phyloP scores from a whole-genome alignment of 805 yeast genomes.

The Barnettozyma vustinii region DNA sequence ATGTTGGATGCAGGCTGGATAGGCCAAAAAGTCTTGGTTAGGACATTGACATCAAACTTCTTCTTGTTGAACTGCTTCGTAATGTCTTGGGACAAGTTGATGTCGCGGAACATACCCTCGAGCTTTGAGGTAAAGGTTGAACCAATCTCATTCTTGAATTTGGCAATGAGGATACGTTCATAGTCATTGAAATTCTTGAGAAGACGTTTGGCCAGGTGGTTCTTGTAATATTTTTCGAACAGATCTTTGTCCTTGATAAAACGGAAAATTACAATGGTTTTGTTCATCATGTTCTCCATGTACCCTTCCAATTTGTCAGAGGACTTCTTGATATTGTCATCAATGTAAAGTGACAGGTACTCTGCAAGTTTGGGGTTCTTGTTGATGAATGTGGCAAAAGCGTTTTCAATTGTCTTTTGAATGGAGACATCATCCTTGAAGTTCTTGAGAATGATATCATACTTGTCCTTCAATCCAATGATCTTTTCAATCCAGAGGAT shows the following conservation, averaged over 20 bases:
- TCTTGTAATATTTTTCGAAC: constrained; percentile 80
- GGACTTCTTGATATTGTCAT: constrained; percentile 49
- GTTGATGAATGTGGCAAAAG: constrained; percentile 60
- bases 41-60: constrained; percentile 43
- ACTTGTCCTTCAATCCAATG: constrained; percentile 45
- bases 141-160: constrained; percentile 72
- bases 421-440: constrained; percentile 44
- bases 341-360: constrained; percentile 51
- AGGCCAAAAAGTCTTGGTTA: constrained; percentile 69
- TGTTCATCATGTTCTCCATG: constrained; percentile 40
- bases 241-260: constrained; percentile 77
- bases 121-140: constrained; percentile 71
- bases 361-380: constrained; percentile 44
- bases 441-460: constrained; percentile 39
- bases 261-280: constrained; percentile 57
- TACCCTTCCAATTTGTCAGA: constrained; percentile 42
- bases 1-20: constrained; percentile 32
- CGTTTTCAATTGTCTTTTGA: constrained; percentile 50
- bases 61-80: constrained; percentile 36
- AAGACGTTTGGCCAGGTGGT: constrained; percentile 79
- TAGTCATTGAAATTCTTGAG: constrained; percentile 50
- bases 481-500: constrained; percentile 62
- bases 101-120: constrained; percentile 84
- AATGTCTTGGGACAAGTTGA: constrained; percentile 49
- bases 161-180: constrained; percentile 63